Conservation (phyloP, 805 yeast species). For the Candida fluviatilis region DNA sequence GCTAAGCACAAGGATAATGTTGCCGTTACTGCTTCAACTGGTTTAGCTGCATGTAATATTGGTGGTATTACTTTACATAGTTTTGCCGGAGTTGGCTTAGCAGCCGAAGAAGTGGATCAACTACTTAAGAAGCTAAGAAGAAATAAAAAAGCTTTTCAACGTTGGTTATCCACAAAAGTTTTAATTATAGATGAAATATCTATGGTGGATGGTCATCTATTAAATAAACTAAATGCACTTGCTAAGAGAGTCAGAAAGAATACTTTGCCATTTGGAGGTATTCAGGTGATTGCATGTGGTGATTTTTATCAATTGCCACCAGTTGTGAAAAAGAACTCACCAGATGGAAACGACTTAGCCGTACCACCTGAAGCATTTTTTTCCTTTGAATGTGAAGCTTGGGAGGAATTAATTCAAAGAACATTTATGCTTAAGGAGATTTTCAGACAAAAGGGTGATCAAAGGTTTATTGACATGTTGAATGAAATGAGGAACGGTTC, state of each 20-base stretch:
- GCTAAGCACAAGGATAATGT: slow-evolving; percentile 47
- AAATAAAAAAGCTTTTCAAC: slow-evolving; percentile 42
- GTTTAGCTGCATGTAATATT: slow-evolving; percentile 76
- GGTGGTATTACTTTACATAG: slow-evolving; percentile 79
- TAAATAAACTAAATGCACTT: slow-evolving; percentile 60
- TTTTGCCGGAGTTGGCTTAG: slow-evolving; percentile 75
- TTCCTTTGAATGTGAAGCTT: slow-evolving; percentile 62
- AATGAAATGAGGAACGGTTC: slow-evolving; percentile 68
- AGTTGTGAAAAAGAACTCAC: slow-evolving; percentile 37
- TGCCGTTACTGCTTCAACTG: slow-evolving; percentile 82
- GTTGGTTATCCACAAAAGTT: slow-evolving; percentile 58
- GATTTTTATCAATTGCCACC: slow-evolving; percentile 85
- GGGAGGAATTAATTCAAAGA: slow-evolving; percentile 54
- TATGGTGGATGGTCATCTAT: slow-evolving; percentile 68
- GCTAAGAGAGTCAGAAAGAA: slow-evolving; percentile 49
- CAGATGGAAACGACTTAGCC: slow-evolving; percentile 20
- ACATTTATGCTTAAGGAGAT: slow-evolving; percentile 62
- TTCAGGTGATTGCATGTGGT: slow-evolving; percentile 72
- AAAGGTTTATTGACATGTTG: slow-evolving; percentile 65
- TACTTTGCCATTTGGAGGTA: slow-evolving; percentile 69
- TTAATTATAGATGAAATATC: slow-evolving; percentile 75
- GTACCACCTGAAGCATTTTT: slow-evolving; percentile 31
- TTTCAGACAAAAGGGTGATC: slow-evolving; percentile 75
- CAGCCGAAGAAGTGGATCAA: slow-evolving; percentile 45
- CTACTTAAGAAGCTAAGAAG: slow-evolving; percentile 51